Base-by-base conservation (phyloP, 805 yeast species). In the Metschnikowia anglica region DNA sequence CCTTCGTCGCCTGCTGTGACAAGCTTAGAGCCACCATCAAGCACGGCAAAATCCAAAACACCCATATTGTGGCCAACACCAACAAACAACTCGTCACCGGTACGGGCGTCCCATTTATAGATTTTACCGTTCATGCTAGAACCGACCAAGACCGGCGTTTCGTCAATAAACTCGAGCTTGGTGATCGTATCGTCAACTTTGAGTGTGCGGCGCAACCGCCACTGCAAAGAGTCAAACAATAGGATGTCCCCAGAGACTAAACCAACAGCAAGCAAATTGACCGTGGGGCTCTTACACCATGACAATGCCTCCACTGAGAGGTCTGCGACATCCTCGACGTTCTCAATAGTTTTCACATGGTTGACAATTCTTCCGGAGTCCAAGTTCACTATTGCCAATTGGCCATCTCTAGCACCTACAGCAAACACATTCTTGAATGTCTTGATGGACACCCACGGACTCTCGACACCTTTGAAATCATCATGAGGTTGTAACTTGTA, bases 1-100 rank as follows among this genome's bases (percentile, higher is more conserved):
- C 96, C 96, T 64, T 93, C 99, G 62, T 93, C 99, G 51, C 97
- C 97, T 11, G 97, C 99, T 16, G 97, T 88, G 27, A 89, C 75
- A 34, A 93, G 58, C 60, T 83, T 81, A 39, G 76, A 73, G 20
- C 88, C 91, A 34, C 77, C 67, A 30, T 79, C 81, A 44, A 81
- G 77, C 32, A 83, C 59, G 15, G 84, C 81, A 60, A 93, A 91
- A 56, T 88, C 97, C 50, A 93, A 74, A 15, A 93, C 82, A 49
- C 98, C 98, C 85, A 87, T 86, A 64, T 85, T 85, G 63, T 93
- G 99, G 17, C 99, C 99, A 30, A 80, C 80, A 50, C 95, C 93
- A 25, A 76, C 83, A 68, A 84, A 85, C 45, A 84, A 65, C 56
- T 79, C 82, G 46, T 77, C 80, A 44, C 96, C 96, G 2, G 89